phyloP scores from a whole-genome alignment of 192 early-diverging fungal species.

The Rhizoclosmatium globosum region DNA sequence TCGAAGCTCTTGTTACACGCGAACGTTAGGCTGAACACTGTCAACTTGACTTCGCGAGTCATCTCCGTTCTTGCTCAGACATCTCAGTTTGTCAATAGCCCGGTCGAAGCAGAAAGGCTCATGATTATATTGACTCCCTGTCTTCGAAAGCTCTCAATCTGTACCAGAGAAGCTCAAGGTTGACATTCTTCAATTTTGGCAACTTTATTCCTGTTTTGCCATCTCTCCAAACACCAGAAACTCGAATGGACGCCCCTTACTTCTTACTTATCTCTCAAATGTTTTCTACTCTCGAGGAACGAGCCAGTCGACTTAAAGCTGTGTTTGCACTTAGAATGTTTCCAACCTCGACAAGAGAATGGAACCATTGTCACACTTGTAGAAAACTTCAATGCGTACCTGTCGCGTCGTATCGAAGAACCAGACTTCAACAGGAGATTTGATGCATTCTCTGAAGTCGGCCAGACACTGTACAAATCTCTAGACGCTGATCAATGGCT shows the following conservation, averaged over 20 bases:
- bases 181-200: conserved; percentile 84
- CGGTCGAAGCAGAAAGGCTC: conserved; percentile 71
- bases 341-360: conserved; percentile 66
- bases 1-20: conserved; percentile 41
- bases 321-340: conserved; percentile 70
- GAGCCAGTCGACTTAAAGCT: conserved; percentile 71
- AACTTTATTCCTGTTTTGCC: conserved; percentile 84
- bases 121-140: conserved; percentile 85
- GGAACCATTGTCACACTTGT: conserved; percentile 64
- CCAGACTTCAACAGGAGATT: conserved; percentile 88
- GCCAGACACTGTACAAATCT: conserved; percentile 69
- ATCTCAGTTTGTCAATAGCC: conserved; percentile 75
- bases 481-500: conserved; percentile 83
- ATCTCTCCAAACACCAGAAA: conserved; percentile 34
- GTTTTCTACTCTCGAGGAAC: conserved; percentile 71
- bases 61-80: conserved; percentile 83
- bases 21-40: conserved; percentile 30
- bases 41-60: conserved; percentile 60
- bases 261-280: conserved; percentile 72
- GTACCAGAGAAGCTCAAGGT: conserved; percentile 85
- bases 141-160: conserved; percentile 70
- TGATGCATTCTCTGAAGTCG: conserved; percentile 74
- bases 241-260: conserved; percentile 56
- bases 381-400: conserved; percentile 82
- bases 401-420: conserved; percentile 77